These are phyloP conservation scores for Xylaria sp. DNA, from an alignment of 2,329 filamentous ascomycete genomes.

Conservation along the genomic window DNA sequence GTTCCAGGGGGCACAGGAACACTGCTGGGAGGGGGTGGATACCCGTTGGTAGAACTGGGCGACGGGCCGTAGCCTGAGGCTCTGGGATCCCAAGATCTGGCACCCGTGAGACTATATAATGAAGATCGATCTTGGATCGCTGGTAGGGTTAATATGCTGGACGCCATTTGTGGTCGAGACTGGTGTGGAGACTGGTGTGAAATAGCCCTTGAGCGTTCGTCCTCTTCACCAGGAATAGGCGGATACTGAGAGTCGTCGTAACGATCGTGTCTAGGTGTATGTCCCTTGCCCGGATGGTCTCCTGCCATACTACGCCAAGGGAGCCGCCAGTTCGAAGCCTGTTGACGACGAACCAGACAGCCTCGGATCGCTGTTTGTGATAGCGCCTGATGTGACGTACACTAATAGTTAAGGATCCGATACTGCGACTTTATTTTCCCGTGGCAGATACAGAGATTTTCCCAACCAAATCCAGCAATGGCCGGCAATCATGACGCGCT, in stretches of 20 bases:
- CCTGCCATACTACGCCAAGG: constrained; percentile 53
- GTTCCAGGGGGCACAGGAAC: constrained; percentile 37
- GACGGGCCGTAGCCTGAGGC: constrained; percentile 55
- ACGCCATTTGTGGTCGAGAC: constrained; percentile 54
- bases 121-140: constrained; percentile 60
- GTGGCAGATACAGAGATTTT: constrained; percentile 27
- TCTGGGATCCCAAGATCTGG: constrained; percentile 49
- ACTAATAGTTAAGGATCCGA: constrained; percentile 5
- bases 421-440: constrained; percentile 21
- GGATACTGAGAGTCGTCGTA: constrained; percentile 57
- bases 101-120: constrained; percentile 41
- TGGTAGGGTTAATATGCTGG: constrained; percentile 57
- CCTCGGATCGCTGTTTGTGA: constrained; percentile 28
- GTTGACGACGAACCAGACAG: constrained; percentile 41
- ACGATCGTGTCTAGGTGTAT: constrained; percentile 48
- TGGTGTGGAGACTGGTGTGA: constrained; percentile 47
- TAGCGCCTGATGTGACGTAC: constrained; percentile 22
- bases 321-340: constrained; percentile 48
- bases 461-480: constrained; percentile 26
- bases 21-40: constrained; percentile 51
- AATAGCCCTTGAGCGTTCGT: constrained; percentile 52
- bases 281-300: constrained; percentile 51
- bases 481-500: constrained; percentile 33
- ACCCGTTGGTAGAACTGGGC: constrained; percentile 59
- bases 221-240: constrained; percentile 55